Percentiles rank a stretch among this genome's conserved stretches.
These are phyloP conservation scores for Phytophthora syringae DNA, from an alignment of 352 stramenopile genomes.

Conservation along the genomic window DNA sequence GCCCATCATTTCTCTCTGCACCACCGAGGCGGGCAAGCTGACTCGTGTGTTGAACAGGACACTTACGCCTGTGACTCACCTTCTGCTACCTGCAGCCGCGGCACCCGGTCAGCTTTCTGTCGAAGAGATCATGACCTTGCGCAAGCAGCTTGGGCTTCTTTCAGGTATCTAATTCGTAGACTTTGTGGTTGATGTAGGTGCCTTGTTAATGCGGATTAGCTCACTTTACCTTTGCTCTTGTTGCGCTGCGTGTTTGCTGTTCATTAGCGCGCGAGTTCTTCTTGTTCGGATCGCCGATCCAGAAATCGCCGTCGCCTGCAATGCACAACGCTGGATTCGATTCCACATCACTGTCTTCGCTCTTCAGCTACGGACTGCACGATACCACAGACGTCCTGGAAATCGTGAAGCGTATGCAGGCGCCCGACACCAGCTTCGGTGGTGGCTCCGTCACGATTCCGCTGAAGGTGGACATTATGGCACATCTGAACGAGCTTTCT, in stretches of 20 bases:
- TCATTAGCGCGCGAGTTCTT: constrained; percentile 86
- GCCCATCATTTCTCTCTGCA: constrained; percentile 94
- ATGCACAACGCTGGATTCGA: constrained; percentile 98
- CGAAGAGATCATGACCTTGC: constrained; percentile 92
- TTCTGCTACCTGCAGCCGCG: constrained; percentile 91
- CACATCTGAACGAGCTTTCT: constrained; percentile 93
- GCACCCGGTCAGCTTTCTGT: constrained; percentile 97
- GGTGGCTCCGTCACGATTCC: constrained; percentile 98
- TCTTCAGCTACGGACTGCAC: constrained; percentile 91
- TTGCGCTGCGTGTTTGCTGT: constrained; percentile 25
- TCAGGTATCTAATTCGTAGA: constrained; percentile 70
- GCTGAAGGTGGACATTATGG: constrained; percentile 96
- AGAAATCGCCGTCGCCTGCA: constrained; percentile 94
- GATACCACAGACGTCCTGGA: constrained; percentile 65
- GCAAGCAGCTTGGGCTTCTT: constrained; percentile 82
- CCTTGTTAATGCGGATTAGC: constrained; percentile 30
- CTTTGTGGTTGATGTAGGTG: constrained; percentile 19
- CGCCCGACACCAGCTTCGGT: constrained; percentile 75
- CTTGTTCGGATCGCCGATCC: constrained; percentile 97
- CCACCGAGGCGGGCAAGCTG: constrained; percentile 93
- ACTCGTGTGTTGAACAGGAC: constrained; percentile 94
- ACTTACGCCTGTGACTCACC: constrained; percentile 97
- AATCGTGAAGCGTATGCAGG: constrained; percentile 54
- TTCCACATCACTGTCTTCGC: constrained; percentile 73
- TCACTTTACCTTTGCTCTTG: constrained; percentile 18